A percentile compares a stretch with the other conserved stretches of the same genome.
Conservation (phyloP, 106 monocot species). For the Xerophyta viscosa region DNA sequence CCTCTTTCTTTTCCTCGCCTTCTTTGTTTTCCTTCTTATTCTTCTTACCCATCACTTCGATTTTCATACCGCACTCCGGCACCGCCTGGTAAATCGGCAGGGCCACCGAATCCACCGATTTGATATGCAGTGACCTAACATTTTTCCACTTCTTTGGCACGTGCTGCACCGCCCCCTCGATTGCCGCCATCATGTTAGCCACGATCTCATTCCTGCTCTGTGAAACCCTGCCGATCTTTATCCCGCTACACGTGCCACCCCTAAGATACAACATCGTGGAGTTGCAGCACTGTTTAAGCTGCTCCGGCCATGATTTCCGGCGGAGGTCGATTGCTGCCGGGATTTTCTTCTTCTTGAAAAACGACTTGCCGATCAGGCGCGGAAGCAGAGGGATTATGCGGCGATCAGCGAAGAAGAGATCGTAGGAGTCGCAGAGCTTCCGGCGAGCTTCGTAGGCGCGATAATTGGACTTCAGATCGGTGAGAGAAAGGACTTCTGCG, state of each 20-base stretch:
- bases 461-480: slow-evolving; percentile 33
- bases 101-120: slow-evolving; percentile 28
- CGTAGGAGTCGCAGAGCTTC: slow-evolving; percentile 26
- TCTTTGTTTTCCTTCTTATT: background rate
- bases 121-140: slow-evolving; percentile 30
- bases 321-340: slow-evolving; percentile 24
- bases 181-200: slow-evolving; percentile 24
- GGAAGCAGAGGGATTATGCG: slow-evolving; percentile 29
- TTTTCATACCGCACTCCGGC: slow-evolving; percentile 28
- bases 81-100: slow-evolving; percentile 32
- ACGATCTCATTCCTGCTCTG: slow-evolving; percentile 19
- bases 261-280: slow-evolving; percentile 21
- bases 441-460: slow-evolving; percentile 24
- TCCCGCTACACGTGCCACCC: slow-evolving; percentile 17
- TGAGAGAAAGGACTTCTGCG: slow-evolving; percentile 21
- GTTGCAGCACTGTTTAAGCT: slow-evolving; percentile 13
- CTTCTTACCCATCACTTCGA: slow-evolving; percentile 4
- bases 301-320: slow-evolving; percentile 23
- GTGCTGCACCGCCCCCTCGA: slow-evolving; percentile 16
- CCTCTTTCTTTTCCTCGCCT: background rate
- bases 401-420: slow-evolving; percentile 45
- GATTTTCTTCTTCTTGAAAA: slow-evolving; percentile 32
- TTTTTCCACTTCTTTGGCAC: slow-evolving; percentile 42
- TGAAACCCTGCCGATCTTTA: slow-evolving; percentile 31
- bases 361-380: slow-evolving; percentile 20